These are phyloP conservation scores for Colletotrichum sp. DNA, from an alignment of 2,329 filamentous ascomycete genomes.

Conservation along the genomic window DNA sequence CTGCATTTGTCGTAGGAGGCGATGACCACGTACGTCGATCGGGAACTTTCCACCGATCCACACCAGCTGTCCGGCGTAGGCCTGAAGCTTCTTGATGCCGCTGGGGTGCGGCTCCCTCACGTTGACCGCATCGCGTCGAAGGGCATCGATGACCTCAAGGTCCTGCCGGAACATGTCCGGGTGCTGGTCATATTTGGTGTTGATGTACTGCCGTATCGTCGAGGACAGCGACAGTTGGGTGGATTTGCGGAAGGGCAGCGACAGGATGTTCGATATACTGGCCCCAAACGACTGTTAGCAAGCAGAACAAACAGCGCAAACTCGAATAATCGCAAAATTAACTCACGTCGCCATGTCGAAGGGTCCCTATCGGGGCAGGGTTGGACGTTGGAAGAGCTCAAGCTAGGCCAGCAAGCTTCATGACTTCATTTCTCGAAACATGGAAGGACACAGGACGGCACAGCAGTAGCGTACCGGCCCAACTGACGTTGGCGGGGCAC, in stretches of 20 bases:
- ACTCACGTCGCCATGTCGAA: conserved; percentile 32
- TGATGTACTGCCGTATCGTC: conserved; percentile 94
- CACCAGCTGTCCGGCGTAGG: conserved; percentile 89
- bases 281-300: background rate
- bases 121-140: conserved; percentile 86
- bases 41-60: conserved; percentile 97
- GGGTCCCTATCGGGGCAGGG: background rate
- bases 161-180: conserved; percentile 96
- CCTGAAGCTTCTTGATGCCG: conserved; percentile 86
- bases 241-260: conserved; percentile 88
- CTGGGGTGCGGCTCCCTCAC: conserved; percentile 87
- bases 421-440: conserved; percentile 18
- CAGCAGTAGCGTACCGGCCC: background rate
- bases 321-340: background rate
- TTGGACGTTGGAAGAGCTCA: background rate
- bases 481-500: conserved; percentile 23
- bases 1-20: background rate
- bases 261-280: conserved; percentile 65
- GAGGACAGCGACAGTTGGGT: conserved; percentile 78
- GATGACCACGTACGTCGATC: conserved; percentile 71
- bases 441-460: background rate
- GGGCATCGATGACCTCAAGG: conserved; percentile 79
- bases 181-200: conserved; percentile 97
- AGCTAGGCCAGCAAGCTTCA: conserved; percentile 7
- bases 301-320: background rate